Evolutionary conservation across 495 filamentous ascomycete genomes (phyloP), one percentile per base, ranked within the genome.

Genomic region (Extremus antarcticus): DNA sequence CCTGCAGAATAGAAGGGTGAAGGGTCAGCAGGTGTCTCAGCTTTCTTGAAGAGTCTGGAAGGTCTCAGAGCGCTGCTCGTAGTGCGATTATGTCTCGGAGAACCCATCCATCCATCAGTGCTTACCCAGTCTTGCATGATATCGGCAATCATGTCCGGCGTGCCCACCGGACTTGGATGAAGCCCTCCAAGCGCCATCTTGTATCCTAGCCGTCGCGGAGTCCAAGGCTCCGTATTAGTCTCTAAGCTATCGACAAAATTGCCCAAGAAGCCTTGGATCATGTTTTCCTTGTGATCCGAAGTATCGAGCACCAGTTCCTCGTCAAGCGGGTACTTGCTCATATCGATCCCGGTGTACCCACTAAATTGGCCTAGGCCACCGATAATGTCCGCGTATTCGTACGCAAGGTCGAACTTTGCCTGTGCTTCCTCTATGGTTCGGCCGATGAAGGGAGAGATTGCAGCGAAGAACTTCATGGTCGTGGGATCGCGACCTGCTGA

Each of bases 101-200:
- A n/a, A n/a, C n/a, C n/a, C n/a, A n/a, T n/a, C n/a, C n/a, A n/a
- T n/a, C n/a, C n/a, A n/a, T n/a, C n/a, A n/a, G n/a, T n/a, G n/a
- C n/a, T 51, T 1, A 80, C 68, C 82, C 80, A 84, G 2, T 69
- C 67, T 64, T 83, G 78, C 70, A 85, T 68, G 21, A 74, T 69
- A 61, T 83, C 78, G 0, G 81, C 80, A 29, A 85, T 76, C 21
- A 40, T 41, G 24, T 16, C 19, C 24, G 50, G 50, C 19, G 19
- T 41, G 38, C 50, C 50, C 2, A 52, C 24, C 15, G 41, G 0
- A n/a, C 24, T 40, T 1, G 50, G 32, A 22, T 54, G 55, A 38
- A 59, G 53, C 1, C 65, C 65, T 47, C 65, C 64, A 23, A 68
- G 54, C 0, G 61, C 41, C 9, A 52, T 32, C 40, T 57, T 50